A percentile compares a stretch with the other conserved stretches of the same genome.
Conservation (phyloP, 1,139 yeast species). For the Candida sp. region DNA sequence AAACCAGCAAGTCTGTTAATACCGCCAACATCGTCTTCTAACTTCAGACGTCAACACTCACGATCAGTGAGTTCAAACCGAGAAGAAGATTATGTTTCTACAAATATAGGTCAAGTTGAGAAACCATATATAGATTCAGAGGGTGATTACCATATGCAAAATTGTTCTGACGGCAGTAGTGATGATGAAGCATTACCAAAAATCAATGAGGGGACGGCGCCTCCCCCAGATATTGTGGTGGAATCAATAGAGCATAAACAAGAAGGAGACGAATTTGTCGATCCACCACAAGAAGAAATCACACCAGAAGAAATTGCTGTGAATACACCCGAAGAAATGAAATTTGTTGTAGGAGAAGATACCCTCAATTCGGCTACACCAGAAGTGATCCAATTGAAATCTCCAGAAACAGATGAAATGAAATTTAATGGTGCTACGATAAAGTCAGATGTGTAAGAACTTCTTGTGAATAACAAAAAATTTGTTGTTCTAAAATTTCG, state of each 20-base stretch:
- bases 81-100: conserved; percentile 2
- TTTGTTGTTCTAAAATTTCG: no score
- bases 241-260: neutral
- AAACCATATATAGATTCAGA: conserved; percentile 1
- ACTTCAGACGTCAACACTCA: conserved; percentile 46
- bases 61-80: conserved; percentile 37
- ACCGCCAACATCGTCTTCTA: conserved; percentile 2
- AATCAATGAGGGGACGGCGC: neutral
- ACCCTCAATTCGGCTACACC: neutral
- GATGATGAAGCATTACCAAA: conserved; percentile 2
- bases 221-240: neutral
- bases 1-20: conserved; percentile 1
- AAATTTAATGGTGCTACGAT: neutral
- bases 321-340: neutral
- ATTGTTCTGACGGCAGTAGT: conserved; percentile 1
- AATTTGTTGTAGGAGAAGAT: neutral
- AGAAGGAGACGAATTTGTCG: neutral
- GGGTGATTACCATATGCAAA: neutral
- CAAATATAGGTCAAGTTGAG: conserved; percentile 2
- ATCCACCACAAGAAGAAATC: neutral
- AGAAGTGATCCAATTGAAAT: neutral
- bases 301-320: neutral
- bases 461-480: no score
- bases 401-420: neutral
- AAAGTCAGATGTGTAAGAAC: neutral